Conservation (phyloP, 306 rosid species). For the Bauhinia variegata region DNA sequence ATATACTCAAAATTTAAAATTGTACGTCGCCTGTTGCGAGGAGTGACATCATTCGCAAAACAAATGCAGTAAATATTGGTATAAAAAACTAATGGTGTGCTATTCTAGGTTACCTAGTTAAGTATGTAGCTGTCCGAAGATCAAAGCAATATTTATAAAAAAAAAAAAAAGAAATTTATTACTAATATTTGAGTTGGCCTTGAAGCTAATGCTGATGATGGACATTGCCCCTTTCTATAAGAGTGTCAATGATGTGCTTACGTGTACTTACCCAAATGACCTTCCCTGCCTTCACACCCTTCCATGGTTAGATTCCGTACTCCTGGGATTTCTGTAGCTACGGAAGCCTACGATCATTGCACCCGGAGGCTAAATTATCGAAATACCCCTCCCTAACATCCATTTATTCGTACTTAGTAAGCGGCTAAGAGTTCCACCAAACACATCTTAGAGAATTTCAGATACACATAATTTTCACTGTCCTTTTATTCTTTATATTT, state of each 20-base stretch:
- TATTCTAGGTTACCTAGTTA: too few species aligned
- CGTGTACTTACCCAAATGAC: constrained; percentile 32
- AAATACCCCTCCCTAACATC: not conserved
- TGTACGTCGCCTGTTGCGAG: too few species aligned
- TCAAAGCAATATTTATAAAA: not conserved
- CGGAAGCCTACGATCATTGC: not conserved
- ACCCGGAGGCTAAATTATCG: not conserved
- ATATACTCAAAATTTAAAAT: too few species aligned
- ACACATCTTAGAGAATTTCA: too few species aligned
- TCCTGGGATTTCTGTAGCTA: not conserved
- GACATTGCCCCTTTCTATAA: constrained; percentile 20
- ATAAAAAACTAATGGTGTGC: too few species aligned
- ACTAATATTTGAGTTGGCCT: constrained; percentile 1
- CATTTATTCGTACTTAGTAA: too few species aligned
- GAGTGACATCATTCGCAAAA: too few species aligned
- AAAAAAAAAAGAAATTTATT: not conserved
- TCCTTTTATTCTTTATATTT: too few species aligned
- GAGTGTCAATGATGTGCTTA: constrained; percentile 34
- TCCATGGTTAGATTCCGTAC: constrained; percentile 7
- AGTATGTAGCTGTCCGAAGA: too few species aligned
- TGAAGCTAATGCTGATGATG: constrained; percentile 25
- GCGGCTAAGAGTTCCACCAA: too few species aligned
- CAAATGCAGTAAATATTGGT: too few species aligned
- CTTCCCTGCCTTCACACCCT: not conserved
- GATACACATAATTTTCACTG: too few species aligned